phyloP scores from a whole-genome alignment of 2,329 filamentous ascomycete species.

The Trichoderma sp. region DNA sequence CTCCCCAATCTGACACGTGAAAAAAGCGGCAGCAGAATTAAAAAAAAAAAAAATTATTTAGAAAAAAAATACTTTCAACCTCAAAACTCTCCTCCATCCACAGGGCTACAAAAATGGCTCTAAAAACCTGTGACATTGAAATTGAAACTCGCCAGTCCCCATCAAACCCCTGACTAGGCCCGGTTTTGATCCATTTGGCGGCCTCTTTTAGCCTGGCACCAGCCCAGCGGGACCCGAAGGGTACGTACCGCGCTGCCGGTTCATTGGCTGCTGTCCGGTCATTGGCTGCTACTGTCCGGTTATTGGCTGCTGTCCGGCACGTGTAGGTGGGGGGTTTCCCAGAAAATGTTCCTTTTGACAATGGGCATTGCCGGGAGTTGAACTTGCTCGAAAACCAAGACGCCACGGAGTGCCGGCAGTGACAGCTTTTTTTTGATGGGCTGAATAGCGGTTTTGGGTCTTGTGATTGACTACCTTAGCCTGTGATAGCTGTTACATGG shows the following conservation, averaged over 20 bases:
- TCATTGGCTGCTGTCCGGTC: background rate
- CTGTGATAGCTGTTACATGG: background rate
- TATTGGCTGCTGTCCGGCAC: background rate
- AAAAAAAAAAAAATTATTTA: background rate
- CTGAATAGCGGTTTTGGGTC: background rate
- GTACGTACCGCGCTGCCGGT: background rate
- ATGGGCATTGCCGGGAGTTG: background rate
- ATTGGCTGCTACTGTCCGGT: background rate
- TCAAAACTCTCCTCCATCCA: background rate
- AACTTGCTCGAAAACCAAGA: background rate
- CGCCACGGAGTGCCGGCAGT: background rate
- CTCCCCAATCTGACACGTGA: background rate
- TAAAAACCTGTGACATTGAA: background rate
- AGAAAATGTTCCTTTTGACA: background rate
- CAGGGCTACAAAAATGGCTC: background rate
- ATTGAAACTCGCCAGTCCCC: conserved; percentile 10
- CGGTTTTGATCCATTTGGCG: conserved; percentile 8
- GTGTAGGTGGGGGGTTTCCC: background rate
- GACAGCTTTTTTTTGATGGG: background rate
- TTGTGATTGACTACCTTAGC: background rate
- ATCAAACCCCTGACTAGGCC: conserved; percentile 17
- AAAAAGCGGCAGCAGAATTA: background rate
- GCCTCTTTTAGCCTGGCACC: conserved; percentile 8
- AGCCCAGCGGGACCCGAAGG: background rate
- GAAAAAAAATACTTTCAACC: background rate